Evolutionary conservation across 2,329 filamentous ascomycete species (phyloP).

Genomic region (Macrophomina pseudophaseolina): DNA sequence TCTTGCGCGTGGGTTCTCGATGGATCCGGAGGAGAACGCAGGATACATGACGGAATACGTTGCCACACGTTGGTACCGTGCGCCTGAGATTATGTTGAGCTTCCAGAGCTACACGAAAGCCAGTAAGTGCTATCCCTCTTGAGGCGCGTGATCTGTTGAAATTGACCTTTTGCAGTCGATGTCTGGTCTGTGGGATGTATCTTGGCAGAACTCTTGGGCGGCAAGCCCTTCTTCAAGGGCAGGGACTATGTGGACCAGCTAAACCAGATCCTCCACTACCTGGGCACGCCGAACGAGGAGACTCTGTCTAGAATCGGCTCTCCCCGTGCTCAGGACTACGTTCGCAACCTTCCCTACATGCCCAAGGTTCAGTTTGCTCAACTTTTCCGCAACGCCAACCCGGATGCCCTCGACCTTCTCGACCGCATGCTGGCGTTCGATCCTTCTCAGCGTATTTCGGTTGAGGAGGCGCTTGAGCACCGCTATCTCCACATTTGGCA

Average conservation of each 20-base stretch:
- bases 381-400: constrained; percentile 93
- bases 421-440: constrained; percentile 98
- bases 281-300: constrained; percentile 95
- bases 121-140: constrained; percentile 70
- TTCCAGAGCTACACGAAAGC: constrained; percentile 99
- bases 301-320: constrained; percentile 93
- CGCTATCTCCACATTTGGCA: constrained; percentile 98
- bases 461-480: constrained; percentile 95
- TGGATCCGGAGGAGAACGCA: constrained; percentile 96
- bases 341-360: constrained; percentile 94
- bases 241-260: constrained; percentile 99
- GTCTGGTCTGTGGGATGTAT: constrained; percentile 99
- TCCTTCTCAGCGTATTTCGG: constrained; percentile 87
- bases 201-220: constrained; percentile 91
- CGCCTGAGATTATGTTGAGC: constrained; percentile 98
- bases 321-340: constrained; percentile 95
- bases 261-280: constrained; percentile 98
- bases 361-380: constrained; percentile 86
- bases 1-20: constrained; percentile 92
- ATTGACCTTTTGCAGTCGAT: constrained; percentile 68
- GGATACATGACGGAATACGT: constrained; percentile 99
- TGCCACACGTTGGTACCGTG: constrained; percentile 97
- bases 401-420: constrained; percentile 90
- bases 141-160: constrained; percentile 17
- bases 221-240: constrained; percentile 98